Percentiles rank a stretch among this genome's conserved stretches.
These are phyloP conservation scores for Penicillium decumbens DNA, from an alignment of 2,329 filamentous ascomycete genomes.

Conservation along the genomic window DNA sequence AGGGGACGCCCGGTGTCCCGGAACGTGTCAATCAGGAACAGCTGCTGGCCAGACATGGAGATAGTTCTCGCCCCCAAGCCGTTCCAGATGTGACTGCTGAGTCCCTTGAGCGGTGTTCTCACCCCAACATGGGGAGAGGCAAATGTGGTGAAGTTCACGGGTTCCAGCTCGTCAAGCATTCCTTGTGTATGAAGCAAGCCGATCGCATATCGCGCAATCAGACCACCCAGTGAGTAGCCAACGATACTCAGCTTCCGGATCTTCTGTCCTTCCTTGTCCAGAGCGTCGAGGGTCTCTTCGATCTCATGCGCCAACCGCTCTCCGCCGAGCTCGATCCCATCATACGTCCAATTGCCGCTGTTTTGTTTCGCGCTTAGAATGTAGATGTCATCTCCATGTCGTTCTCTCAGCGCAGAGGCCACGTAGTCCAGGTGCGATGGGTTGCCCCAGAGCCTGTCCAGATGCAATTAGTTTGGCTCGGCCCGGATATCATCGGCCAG, in stretches of 20 bases:
- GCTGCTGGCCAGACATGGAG: conserved; percentile 76
- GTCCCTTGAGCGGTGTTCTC: conserved; percentile 62
- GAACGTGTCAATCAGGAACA: conserved; percentile 84
- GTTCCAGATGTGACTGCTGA: conserved; percentile 69
- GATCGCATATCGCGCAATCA: conserved; percentile 80
- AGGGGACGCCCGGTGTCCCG: conserved; percentile 76
- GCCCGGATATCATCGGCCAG: conserved; percentile 9
- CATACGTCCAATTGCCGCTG: conserved; percentile 56
- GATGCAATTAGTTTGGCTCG: conserved; percentile 9
- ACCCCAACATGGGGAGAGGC: conserved; percentile 79
- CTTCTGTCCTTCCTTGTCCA: conserved; percentile 59
- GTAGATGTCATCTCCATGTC: conserved; percentile 51
- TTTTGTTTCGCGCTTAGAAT: conserved; percentile 55
- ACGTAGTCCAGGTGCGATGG: conserved; percentile 56
- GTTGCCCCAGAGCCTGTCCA: conserved; percentile 55
- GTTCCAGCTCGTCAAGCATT: conserved; percentile 71
- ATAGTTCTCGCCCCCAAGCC: conserved; percentile 75
- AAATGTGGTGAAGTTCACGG: conserved; percentile 92
- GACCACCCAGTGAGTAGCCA: conserved; percentile 83
- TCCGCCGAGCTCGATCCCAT: conserved; percentile 65
- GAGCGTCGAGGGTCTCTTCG: conserved; percentile 53
- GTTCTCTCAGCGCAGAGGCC: conserved; percentile 48
- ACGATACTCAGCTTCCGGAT: conserved; percentile 80
- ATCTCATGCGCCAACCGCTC: conserved; percentile 62
- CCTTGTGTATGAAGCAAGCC: conserved; percentile 78